Evolutionary conservation across 2,329 filamentous ascomycete genomes (phyloP).

Genomic region (Phyllosticta citriasiana): DNA sequence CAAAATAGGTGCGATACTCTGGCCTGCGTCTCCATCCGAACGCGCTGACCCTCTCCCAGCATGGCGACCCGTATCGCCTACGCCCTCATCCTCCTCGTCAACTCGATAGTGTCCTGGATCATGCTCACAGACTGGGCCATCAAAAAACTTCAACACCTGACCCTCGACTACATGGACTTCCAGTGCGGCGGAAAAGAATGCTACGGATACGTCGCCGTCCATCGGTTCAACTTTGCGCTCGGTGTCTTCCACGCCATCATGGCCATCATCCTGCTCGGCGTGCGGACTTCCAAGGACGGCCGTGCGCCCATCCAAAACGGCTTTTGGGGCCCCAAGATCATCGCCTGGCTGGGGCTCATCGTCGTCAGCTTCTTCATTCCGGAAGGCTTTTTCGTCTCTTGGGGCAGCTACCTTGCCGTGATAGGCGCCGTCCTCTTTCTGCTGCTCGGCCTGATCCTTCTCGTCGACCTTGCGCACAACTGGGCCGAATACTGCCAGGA

Average conservation of each 20-base stretch:
- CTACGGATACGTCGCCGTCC: constrained; percentile 91
- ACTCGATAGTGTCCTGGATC: constrained; percentile 96
- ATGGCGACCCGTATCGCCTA: constrained; percentile 96
- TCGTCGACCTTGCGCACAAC: constrained; percentile 90
- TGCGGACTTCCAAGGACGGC: constrained; percentile 75
- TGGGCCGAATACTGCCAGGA: constrained; percentile 95
- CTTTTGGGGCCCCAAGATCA: constrained; percentile 96
- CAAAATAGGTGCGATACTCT: constrained; percentile 63
- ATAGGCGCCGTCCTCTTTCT: constrained; percentile 86
- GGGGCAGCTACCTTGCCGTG: constrained; percentile 89
- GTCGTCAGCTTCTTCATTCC: constrained; percentile 93
- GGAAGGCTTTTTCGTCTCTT: constrained; percentile 87
- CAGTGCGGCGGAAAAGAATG: constrained; percentile 81
- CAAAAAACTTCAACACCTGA: constrained; percentile 85
- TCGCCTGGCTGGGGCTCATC: constrained; percentile 77
- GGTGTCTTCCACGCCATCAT: constrained; percentile 87
- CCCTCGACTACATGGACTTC: constrained; percentile 92
- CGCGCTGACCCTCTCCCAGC: constrained; percentile 37
- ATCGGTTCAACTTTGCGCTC: constrained; percentile 95
- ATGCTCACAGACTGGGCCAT: constrained; percentile 99
- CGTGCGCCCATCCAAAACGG: constrained; percentile 89
- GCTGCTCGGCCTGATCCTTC: constrained; percentile 77
- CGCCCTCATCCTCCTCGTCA: constrained; percentile 85
- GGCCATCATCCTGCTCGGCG: constrained; percentile 74
- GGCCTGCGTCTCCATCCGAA: not conserved